These are phyloP conservation scores for Jackrogersella multiformis DNA, from an alignment of 495 filamentous ascomycete genomes.

Conservation along the genomic window DNA sequence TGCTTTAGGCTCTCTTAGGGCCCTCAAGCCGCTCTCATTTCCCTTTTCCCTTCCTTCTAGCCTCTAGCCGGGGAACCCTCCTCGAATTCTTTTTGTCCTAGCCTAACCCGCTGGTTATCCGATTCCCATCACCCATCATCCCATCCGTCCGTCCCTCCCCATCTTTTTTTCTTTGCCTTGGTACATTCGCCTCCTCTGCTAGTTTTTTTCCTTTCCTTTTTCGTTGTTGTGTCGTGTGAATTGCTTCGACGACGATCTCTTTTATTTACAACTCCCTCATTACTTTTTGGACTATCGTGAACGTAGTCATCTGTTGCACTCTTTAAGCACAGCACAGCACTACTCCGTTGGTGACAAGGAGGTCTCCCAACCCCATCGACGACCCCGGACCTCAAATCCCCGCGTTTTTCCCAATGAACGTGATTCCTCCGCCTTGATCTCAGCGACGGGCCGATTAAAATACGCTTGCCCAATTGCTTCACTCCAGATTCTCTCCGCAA, in stretches of 20 bases:
- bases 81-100: constrained; percentile 5
- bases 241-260: constrained; percentile 32
- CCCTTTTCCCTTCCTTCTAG: constrained; percentile 30
- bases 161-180: constrained; percentile 36
- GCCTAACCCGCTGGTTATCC: constrained; percentile 9
- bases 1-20: constrained; percentile 26
- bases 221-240: constrained; percentile 21
- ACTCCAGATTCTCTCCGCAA: constrained; percentile 43
- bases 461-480: constrained; percentile 44
- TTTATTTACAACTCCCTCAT: constrained; percentile 17
- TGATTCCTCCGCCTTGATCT: constrained; percentile 46
- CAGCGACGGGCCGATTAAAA: constrained; percentile 49
- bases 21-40: constrained; percentile 39
- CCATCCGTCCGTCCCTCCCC: constrained; percentile 33
- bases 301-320: constrained; percentile 20
- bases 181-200: constrained; percentile 22
- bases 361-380: constrained; percentile 21
- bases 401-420: constrained; percentile 47
- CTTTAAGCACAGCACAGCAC: constrained; percentile 4
- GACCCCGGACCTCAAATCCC: constrained; percentile 44
- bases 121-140: constrained; percentile 19
- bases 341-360: constrained; percentile 6
- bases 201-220: constrained; percentile 11
- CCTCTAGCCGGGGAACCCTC: constrained; percentile 32
- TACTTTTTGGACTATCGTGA: constrained; percentile 33